Base-by-base conservation (phyloP, 345 rosid species). In the Salix udensis region DNA sequence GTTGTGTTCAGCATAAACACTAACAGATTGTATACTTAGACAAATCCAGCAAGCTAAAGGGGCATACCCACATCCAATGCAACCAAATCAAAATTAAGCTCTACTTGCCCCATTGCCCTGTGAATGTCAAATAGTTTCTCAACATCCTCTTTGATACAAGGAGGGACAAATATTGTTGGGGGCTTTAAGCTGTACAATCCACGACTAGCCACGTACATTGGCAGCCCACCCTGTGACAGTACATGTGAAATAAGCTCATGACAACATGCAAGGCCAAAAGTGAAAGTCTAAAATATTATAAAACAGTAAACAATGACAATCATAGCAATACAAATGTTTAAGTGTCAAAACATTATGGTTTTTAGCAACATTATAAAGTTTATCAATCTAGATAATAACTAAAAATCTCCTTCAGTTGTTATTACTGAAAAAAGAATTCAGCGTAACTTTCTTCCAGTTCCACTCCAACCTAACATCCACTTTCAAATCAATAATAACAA, bases 201-300 rank as follows among this genome's bases (percentile, higher is more conserved):
- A 69, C 97, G 97, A 76, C 91, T 89, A 3, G 97, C 98, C 16
- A 91, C 92, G 79, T 91, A 95, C 96, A 93, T 91, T 0, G 98
- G 97, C 64, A 93, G 52, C 39, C 98, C 98, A 10, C 98, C 96
- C 97, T 92, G 83, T 68, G 40, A 23, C 66, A 44, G 36, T 23
- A 53, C 60, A 76, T 23, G 70, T 6, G 9, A 73, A 30, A 72
- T 30, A 52, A 78, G 65, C 66, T 71, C 71, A 31, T 23, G 11
- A 40, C 12, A 48, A 14, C 40, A 68, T n/a, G 58, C 7, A 34
- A 13, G 64, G 30, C 10, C 71, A 50, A 48, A 50, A 50, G 18
- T 15, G 19, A 52, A 15, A 42, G 34, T 21, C 65, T 50, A 5
- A 23, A 21, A 71, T 50, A 50, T 16, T 31, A 4, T 36, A 65